Evolutionary conservation across 2,329 filamentous ascomycete species (phyloP), one percentile per base, ranked within the genome.

Genomic region (Aspergillus ibericus): DNA sequence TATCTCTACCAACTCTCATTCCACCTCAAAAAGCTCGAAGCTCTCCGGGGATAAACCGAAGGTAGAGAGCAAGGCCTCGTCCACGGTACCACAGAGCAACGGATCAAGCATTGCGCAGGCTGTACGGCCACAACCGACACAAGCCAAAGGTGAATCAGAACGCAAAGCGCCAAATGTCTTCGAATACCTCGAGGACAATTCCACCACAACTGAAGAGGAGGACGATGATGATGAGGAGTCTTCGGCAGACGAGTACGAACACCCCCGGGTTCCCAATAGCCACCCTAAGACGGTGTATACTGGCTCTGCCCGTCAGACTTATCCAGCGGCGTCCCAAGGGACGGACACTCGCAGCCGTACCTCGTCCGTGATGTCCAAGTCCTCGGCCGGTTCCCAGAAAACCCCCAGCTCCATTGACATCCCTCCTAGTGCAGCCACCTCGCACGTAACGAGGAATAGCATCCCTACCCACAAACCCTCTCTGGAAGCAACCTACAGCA

Each of bases 151-250:
- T 22, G 66, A 60, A 29, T 35, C 64, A 4, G 50, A 65, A 25
- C 65, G 62, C 36, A 67, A 63, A 38, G 50, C 64, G 13, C 74
- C 74, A 4, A 71, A 77, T 63, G 75, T 78, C 8, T 78, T 78
- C 62, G 70, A 77, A 46, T 78, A 73, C 47, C 66, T 78, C 6
- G 73, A 77, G 18, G 63, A 71, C 12, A 65, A 62, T 12, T 55
- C 64, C 15, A 63, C 58, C 29, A 64, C 61, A 27, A 63, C 64
- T 15, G 66, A 64, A 2, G 62, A 65, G 18, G 66, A 64, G 2
- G 62, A 65, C 16, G 66, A 32, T 32, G 29, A 32, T 32, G 29
- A 32, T 32, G 29, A 66, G 1, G 56, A 63, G 22, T 66, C 64
- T 2, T 67, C 61, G 1, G 65, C 63, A 10, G 62, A 67, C 25